Percentiles rank a stretch among this genome's conserved stretches.
These are phyloP conservation scores for Plasmodium vivax DNA, from an alignment of 169 alveolate species.

Conservation along the genomic window DNA sequence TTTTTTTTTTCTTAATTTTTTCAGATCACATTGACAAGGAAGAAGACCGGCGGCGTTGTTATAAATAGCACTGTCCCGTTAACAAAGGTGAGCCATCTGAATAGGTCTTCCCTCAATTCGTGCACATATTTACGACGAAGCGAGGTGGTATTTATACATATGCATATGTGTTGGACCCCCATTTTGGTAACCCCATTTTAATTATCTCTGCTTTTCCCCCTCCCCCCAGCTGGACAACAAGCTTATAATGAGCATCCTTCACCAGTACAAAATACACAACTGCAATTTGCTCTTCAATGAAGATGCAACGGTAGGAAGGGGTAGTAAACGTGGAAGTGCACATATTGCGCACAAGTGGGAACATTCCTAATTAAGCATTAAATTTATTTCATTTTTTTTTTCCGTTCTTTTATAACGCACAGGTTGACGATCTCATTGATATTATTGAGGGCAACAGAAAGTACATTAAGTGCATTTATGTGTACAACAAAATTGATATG, in stretches of 20 bases:
- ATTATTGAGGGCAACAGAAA: constrained; percentile 97
- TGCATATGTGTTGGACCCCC: background rate
- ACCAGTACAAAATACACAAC: constrained; percentile 95
- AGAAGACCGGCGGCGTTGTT: constrained; percentile 85
- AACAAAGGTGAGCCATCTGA: constrained; percentile 26
- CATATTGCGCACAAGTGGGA: background rate
- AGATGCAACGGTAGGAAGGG: constrained; percentile 90
- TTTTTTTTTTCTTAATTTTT: background rate
- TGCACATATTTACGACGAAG: background rate
- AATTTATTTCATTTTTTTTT: constrained; percentile 1
- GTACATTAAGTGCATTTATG: constrained; percentile 94
- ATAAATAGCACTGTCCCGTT: constrained; percentile 87
- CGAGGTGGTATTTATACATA: background rate
- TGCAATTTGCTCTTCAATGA: constrained; percentile 94
- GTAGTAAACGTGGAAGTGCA: background rate
- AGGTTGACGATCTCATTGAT: constrained; percentile 97
- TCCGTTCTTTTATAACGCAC: background rate
- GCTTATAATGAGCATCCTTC: constrained; percentile 78
- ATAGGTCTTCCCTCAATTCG: background rate
- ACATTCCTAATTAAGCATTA: background rate
- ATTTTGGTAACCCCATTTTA: background rate
- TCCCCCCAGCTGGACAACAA: constrained; percentile 54
- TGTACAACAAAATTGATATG: constrained; percentile 94
- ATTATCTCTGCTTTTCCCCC: background rate
- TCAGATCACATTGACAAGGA: constrained; percentile 80